Base-by-base conservation (phyloP, 208 protist genomes). In the Acanthamoeba healyi region DNA sequence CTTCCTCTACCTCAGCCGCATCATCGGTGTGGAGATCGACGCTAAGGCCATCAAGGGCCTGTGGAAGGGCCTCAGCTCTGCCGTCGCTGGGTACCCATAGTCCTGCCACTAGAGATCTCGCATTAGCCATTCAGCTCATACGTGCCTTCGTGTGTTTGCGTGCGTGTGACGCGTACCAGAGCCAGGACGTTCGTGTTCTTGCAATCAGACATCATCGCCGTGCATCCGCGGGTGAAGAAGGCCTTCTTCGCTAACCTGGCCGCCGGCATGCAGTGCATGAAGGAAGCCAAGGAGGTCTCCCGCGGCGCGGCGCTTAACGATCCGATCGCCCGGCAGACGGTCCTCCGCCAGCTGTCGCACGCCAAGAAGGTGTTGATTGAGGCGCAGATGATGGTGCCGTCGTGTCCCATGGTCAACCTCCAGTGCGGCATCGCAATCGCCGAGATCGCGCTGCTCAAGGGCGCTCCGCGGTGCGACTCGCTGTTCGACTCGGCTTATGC, bases 221-320 rank as follows among this genome's bases (percentile, higher is more conserved):
- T 84, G 74, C 74, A 84, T 19, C 74, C 74, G 32, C 44, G 42
- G 26, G 74, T 84, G 42, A 84, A 84, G 74, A 84, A 84, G 74
- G 74, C 74, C n/a, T 84, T 84, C 74, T 84, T 84, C 17, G 74
- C 74, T 42, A 84, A 84, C 74, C 44, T 84, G 22, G 74, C 74
- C 5, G 74, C 74, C 1, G 74, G 74, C 42, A 56, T 84, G 19
- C 74, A 84, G 42, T 46, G 42, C 44, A 2, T 84, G 1, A 49
- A 56, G 26, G 74, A 84, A 19, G 74, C 42, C 42, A 84, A 84
- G 74, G 9, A 56, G 49, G 15, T 22, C 15, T 22, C 49, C 12
- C 15, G 15, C 4, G 15, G 3, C 49, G 4, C 15, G 1, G 49
- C 15, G 15, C 1, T 58, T 22, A 10, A 9, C 38, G n/a, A 65